Evolutionary conservation across 306 rosid species (phyloP), one percentile per base, ranked within the genome.

Genomic region (Pyrus communis): DNA sequence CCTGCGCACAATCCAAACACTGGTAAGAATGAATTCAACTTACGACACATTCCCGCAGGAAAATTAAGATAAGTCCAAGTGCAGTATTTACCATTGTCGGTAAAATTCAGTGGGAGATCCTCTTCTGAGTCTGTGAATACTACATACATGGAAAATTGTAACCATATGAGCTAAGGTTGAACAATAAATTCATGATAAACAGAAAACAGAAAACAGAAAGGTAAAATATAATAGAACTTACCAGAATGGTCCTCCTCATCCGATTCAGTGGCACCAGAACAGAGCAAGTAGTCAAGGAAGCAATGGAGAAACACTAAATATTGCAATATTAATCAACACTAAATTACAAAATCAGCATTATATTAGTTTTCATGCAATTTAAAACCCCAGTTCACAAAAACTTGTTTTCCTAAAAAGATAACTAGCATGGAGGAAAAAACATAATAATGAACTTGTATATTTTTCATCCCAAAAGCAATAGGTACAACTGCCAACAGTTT

Each of bases 61-160:
- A 80, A 52, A 2, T 27, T 6, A 25, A 25, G 23, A 42, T 11
- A 27, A 49, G 55, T 43, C n/a, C 46, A 55, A 27, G 31, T 17
- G 17, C 22, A 49, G 31, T 38, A 82, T 8, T 5, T 71, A 92
- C 98, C 98, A 88, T 94, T 94, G 33, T 83, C 85, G 2, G 33
- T 1, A 1, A n/a, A n/a, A 2, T 12, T 4, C 74, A 83, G 2
- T 38, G 82, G 90, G 65, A 28, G 69, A 22, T 77, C 89, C 8
- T 79, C 91, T 4, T 84, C 92, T 0, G 81, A 79, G 25, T 67
- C 83, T 30, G 78, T 38, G 42, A 38, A 38, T 38, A 38, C 0
- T 1, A 83, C 68, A n/a, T 54, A 71, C 58, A 28, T 11, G 43
- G 28, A 6, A 61, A 67, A 73, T 79, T 63, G 11, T 23, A 38